A percentile compares a stretch with the other conserved stretches of the same genome.
Evolutionary conservation across 352 stramenopile genomes (phyloP).

Genomic region (Blastocystis sp.): DNA sequence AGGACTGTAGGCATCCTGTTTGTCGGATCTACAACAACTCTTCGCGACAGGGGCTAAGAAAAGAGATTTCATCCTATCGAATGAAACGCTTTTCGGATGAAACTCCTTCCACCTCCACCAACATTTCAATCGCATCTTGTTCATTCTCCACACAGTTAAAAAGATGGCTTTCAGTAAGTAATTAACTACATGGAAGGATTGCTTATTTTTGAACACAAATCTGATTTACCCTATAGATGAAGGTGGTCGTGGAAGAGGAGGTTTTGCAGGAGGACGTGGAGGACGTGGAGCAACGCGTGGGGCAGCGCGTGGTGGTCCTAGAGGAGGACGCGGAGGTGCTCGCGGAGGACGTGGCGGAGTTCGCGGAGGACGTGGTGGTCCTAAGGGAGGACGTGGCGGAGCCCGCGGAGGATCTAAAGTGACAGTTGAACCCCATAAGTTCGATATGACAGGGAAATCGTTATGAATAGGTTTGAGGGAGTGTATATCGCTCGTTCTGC

Average conservation of each 20-base stretch:
- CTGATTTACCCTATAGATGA: conserved; percentile 62
- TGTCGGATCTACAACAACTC: too few relatives aligned
- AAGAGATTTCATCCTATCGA: too few relatives aligned
- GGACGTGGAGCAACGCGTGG: conserved; percentile 59
- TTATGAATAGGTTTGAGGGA: conserved; percentile 77
- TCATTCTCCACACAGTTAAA: not conserved
- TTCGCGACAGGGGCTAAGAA: too few relatives aligned
- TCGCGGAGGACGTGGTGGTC: conserved; percentile 63
- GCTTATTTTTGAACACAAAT: not conserved
- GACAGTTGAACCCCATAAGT: conserved; percentile 87
- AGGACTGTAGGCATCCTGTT: too few relatives aligned
- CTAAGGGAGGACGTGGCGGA: conserved; percentile 69
- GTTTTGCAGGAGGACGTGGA: conserved; percentile 47
- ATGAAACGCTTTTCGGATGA: not conserved
- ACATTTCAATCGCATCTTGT: conserved; percentile 10
- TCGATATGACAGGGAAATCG: not conserved
- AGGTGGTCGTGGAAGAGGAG: conserved; percentile 63
- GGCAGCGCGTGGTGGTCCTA: conserved; percentile 62
- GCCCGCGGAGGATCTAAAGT: conserved; percentile 80
- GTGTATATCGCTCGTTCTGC: conserved; percentile 91
- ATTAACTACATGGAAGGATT: not conserved
- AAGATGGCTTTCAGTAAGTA: conserved; percentile 58
- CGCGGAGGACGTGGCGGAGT: conserved; percentile 62
- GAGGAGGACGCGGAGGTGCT: conserved; percentile 51
- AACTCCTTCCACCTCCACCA: not conserved